These are phyloP conservation scores for Phtheirospermum japonicum DNA, from an alignment of 257 asterid genomes.

Conservation along the genomic window DNA sequence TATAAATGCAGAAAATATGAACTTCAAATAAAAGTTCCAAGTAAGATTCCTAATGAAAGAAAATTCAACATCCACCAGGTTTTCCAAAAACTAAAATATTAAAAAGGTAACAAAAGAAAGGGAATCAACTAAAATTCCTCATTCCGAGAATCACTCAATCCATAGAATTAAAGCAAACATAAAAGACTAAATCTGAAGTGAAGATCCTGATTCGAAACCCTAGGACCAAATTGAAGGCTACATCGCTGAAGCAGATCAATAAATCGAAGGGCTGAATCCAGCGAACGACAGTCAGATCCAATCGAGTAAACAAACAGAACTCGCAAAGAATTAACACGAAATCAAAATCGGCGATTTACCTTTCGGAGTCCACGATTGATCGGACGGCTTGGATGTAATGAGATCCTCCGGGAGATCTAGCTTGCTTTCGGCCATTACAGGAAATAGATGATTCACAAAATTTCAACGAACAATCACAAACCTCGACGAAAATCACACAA, in stretches of 20 bases:
- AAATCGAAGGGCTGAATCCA: conserved; percentile 30
- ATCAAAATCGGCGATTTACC: conserved; percentile 40
- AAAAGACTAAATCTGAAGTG: conserved; percentile 24
- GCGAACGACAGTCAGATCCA: conserved; percentile 27
- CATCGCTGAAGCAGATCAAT: conserved; percentile 40
- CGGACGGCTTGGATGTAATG: conserved; percentile 52
- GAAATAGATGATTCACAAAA: conserved; percentile 29
- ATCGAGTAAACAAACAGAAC: conserved; percentile 26
- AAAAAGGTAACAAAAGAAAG: background rate
- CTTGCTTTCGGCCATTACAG: conserved; percentile 70
- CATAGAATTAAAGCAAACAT: conserved; percentile 11
- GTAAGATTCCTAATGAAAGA: background rate
- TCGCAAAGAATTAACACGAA: conserved; percentile 11
- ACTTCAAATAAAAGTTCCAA: conserved; percentile 19
- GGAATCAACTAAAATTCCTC: conserved; percentile 11
- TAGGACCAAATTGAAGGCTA: conserved; percentile 29
- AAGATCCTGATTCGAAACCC: conserved; percentile 52
- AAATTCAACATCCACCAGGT: background rate
- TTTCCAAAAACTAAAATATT: background rate
- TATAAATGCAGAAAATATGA: conserved; percentile 9
- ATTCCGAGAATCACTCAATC: conserved; percentile 23
- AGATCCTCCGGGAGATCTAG: conserved; percentile 80
- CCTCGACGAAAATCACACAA: conserved; percentile 27
- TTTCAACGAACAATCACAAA: conserved; percentile 21
- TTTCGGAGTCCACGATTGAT: conserved; percentile 75